Conservation (phyloP, 306 rosid species). For the Abrus precatorius region DNA sequence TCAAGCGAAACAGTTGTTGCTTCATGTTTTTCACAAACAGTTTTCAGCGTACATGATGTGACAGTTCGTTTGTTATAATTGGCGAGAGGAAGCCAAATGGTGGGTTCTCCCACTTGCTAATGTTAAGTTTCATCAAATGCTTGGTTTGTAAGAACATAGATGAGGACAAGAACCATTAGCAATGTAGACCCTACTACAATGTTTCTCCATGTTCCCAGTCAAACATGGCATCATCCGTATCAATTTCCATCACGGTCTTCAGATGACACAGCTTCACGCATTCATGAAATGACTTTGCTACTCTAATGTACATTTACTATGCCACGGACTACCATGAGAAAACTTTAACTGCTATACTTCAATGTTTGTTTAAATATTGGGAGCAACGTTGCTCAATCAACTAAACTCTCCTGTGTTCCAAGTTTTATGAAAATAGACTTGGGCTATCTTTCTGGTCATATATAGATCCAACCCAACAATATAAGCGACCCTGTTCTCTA, state of each 20-base stretch:
- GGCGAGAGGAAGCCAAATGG: constrained; percentile 17
- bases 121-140: constrained; percentile 46
- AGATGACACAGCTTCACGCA: constrained; percentile 27
- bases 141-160: constrained; percentile 26
- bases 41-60: constrained; percentile 46
- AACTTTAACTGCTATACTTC: neutral
- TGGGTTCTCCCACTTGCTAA: constrained; percentile 42
- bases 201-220: constrained; percentile 24
- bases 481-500: too few relatives aligned
- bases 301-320: constrained; percentile 1
- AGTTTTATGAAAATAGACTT: too few relatives aligned
- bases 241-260: constrained; percentile 34
- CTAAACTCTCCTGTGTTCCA: too few relatives aligned
- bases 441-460: too few relatives aligned
- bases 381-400: too few relatives aligned
- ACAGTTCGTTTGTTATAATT: constrained; percentile 52
- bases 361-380: too few relatives aligned
- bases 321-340: neutral
- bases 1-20: constrained; percentile 33
- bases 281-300: neutral
- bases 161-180: constrained; percentile 26
- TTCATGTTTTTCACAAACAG: constrained; percentile 41
- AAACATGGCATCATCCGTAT: constrained; percentile 36
- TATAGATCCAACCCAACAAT: too few relatives aligned
- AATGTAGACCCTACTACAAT: constrained; percentile 37